Evolutionary conservation across 306 rosid species (phyloP), one percentile per base, ranked within the genome.

Genomic region (Herpetospermum pedunculosum): DNA sequence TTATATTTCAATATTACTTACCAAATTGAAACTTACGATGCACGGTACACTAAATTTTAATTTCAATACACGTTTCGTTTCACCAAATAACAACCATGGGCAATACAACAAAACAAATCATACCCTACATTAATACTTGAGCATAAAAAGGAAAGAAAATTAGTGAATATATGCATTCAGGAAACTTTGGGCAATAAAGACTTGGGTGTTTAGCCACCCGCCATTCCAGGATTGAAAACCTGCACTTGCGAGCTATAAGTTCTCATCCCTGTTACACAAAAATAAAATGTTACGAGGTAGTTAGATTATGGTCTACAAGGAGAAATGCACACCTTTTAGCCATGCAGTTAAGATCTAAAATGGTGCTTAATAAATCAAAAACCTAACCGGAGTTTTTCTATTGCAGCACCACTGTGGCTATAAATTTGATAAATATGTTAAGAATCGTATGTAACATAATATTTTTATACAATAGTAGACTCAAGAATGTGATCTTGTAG

Each of bases 61-160:
- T n/a, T n/a, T n/a, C n/a, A n/a, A n/a, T n/a, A n/a, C n/a, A n/a
- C n/a, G n/a, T n/a, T n/a, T n/a, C n/a, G n/a, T n/a, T n/a, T n/a
- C n/a, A n/a, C n/a, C n/a, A n/a, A n/a, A n/a, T n/a, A n/a, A n/a
- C n/a, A n/a, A n/a, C n/a, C n/a, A n/a, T n/a, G n/a, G n/a, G n/a
- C n/a, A n/a, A n/a, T n/a, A n/a, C 96, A 30, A 85, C 91, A 40
- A 83, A 87, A 38, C 89, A 88, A 77, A 80, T 93, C 43, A 85
- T 91, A 49, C 98, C 97, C 30, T 87, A 88, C n/a, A 41, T 19
- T 50, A 87, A 82, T 18, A 76, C 64, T 40, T 74, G 74, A 69
- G 34, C 16, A 11, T 25, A 25, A 13, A 10, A 69, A 46, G n/a
- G 18, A 16, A 43, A 50, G 28, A 49, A 49, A 49, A 49, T 1